These are phyloP conservation scores for Ophiostoma pallidulum DNA, from an alignment of 2,329 filamentous ascomycete species.

Conservation along the genomic window DNA sequence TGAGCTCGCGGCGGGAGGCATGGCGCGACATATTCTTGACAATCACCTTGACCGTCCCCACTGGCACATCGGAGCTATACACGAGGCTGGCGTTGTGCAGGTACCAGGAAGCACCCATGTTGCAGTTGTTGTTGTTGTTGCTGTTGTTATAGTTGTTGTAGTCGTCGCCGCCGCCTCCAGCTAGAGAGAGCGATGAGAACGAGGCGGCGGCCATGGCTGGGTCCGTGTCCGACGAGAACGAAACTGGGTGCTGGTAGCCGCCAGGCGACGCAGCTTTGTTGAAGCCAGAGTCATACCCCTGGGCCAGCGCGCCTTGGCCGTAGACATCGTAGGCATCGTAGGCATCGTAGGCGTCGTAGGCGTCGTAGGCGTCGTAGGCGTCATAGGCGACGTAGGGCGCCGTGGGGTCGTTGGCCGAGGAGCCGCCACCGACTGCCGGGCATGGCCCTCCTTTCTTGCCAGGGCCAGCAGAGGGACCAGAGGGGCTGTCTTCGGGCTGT, in stretches of 20 bases:
- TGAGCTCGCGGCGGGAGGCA: constrained; percentile 4
- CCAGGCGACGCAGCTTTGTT: not conserved
- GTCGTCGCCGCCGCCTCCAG: not conserved
- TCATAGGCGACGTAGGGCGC: too few relatives aligned
- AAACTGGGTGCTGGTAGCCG: not conserved
- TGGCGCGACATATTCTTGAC: constrained; percentile 15
- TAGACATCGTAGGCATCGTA: not conserved
- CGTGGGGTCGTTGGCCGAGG: too few relatives aligned
- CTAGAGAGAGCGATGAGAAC: too few relatives aligned
- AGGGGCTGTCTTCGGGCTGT: too few relatives aligned
- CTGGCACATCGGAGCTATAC: not conserved
- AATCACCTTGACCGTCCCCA: constrained; percentile 8
- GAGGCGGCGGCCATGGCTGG: not conserved
- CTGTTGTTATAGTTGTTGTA: not conserved
- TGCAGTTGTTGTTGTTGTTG: too few relatives aligned
- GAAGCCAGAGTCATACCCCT: not conserved
- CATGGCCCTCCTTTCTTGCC: too few relatives aligned
- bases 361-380: too few relatives aligned
- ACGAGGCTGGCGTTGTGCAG: too few relatives aligned
- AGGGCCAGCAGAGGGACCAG: too few relatives aligned
- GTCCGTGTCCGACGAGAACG: not conserved
- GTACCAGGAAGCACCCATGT: too few relatives aligned
- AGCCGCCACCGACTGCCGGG: too few relatives aligned
- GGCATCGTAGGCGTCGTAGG: not conserved
- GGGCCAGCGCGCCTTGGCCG: not conserved